Base-by-base conservation (phyloP, 148 eudicot species). In the Rhododendron ferrugineum region DNA sequence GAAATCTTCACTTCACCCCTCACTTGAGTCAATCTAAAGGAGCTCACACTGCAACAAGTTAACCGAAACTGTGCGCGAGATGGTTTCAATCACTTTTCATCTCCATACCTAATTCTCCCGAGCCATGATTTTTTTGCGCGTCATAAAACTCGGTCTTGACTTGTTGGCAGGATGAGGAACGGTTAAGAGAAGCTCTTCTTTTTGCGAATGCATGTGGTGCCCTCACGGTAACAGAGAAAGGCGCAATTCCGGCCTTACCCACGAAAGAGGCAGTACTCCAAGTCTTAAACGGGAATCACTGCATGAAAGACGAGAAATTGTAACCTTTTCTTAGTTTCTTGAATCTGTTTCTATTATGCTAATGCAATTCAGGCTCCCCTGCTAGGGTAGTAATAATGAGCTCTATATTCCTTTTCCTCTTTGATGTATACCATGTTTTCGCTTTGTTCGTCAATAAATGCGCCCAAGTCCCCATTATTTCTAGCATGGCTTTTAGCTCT, bases 161-260 rank as follows among this genome's bases (percentile, higher is more conserved):
- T 62, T 56, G 26, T 36, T 78, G 87, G 85, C 92, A 95, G 98
- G 94, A 95, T 36, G 98, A 95, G 87, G 83, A 89, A 81, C 90
- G 85, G 74, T 85, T 95, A 52, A 86, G 91, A 80, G 90, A 93
- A 87, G 98, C 94, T 79, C 88, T 95, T 86, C 78, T 50, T 56
- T 95, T 94, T 85, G 98, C 98, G 47, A 95, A 95, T 62, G 98
- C 92, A 32, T 95, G 98, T 79, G 98, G 97, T 23, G 98, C 97
- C 82, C 91, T 93, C 40, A 91, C 95, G 0, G 98, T 94, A 4
- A 92, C 93, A 44, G 88, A 91, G 88, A 93, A 88, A 85, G 97
- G 98, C 32, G 98, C 97, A n/a, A 95, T 94, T 46, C 98, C 97
- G 0, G 91, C 94, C 32, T 70, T 95, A 76, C 98, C 98, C 0